Evolutionary conservation across 371 early-diverging fungal species (phyloP).

Genomic region (Mucor irregularis): DNA sequence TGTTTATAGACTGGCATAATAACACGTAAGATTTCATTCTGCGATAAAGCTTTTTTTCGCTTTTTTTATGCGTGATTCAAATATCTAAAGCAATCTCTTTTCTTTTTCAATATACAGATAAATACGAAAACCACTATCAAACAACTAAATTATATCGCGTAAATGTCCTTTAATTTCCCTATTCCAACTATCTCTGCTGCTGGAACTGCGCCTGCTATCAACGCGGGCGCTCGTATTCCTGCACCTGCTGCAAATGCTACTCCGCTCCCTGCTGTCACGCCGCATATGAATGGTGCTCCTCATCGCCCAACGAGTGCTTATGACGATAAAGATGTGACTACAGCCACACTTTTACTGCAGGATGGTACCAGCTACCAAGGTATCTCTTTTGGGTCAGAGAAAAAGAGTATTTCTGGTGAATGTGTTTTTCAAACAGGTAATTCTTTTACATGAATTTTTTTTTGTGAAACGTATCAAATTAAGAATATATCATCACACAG

Average conservation of each 20-base stretch:
- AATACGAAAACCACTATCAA: too few relatives aligned
- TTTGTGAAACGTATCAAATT: not conserved
- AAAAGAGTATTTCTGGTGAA: constrained; percentile 88
- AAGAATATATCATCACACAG: constrained; percentile 10
- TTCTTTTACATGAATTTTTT: constrained; percentile 2
- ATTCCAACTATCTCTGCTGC: constrained; percentile 42
- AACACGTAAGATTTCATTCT: not conserved
- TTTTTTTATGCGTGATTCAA: too few relatives aligned
- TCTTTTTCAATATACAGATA: too few relatives aligned
- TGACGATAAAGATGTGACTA: constrained; percentile 51
- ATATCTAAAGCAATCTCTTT: too few relatives aligned
- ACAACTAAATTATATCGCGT: too few relatives aligned
- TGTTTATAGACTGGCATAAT: too few relatives aligned
- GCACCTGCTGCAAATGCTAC: constrained; percentile 54
- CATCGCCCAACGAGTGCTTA: constrained; percentile 59
- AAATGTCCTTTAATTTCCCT: constrained; percentile 44
- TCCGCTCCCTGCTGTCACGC: constrained; percentile 33
- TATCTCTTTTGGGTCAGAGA: constrained; percentile 92
- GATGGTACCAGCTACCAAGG: constrained; percentile 90
- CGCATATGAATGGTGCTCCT: constrained; percentile 48
- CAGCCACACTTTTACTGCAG: constrained; percentile 74
- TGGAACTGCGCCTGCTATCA: constrained; percentile 32
- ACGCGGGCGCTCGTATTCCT: constrained; percentile 31
- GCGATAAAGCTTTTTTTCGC: not conserved
- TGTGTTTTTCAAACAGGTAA: constrained; percentile 97